Conservation (phyloP, 1,284 basidiomycete species). For the Veloboletus limbatus region DNA sequence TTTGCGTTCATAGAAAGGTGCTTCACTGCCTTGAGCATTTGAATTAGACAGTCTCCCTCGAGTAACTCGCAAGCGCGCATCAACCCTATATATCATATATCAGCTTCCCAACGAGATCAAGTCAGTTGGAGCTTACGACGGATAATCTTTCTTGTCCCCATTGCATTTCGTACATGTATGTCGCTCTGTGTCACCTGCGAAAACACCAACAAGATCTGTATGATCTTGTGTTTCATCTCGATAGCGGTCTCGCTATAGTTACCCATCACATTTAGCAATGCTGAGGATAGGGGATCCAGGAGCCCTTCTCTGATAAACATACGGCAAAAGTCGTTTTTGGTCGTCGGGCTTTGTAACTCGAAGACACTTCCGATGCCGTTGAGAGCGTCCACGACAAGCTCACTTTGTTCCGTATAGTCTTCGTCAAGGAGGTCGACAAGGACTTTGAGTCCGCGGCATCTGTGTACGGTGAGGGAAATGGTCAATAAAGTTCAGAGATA, state of each 20-base stretch:
- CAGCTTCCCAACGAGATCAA: conserved; percentile 7
- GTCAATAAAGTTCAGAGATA: conserved; percentile 18
- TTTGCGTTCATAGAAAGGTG: conserved; percentile 92
- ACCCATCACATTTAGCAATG: conserved; percentile 84
- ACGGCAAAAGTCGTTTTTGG: conserved; percentile 96
- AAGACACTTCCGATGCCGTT: conserved; percentile 95
- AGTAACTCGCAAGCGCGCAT: conserved; percentile 81
- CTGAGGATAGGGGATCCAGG: conserved; percentile 88
- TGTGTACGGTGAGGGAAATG: conserved; percentile 31
- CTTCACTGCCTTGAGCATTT: conserved; percentile 93
- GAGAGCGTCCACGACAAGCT: conserved; percentile 91
- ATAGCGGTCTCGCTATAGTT: conserved; percentile 64
- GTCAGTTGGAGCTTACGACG: conserved; percentile 58
- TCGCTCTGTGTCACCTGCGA: conserved; percentile 95
- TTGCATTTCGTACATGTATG: conserved; percentile 85
- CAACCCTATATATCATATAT: conserved; percentile 51
- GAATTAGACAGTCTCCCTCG: conserved; percentile 81
- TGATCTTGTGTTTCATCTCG: conserved; percentile 84
- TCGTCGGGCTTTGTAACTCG: conserved; percentile 91
- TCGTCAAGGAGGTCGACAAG: conserved; percentile 96
- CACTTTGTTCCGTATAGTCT: conserved; percentile 86
- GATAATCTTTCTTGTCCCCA: conserved; percentile 87
- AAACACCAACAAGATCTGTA: conserved; percentile 89
- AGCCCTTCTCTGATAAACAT: conserved; percentile 97
- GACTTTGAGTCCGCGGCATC: conserved; percentile 90